Conservation (phyloP, 2,329 filamentous ascomycete genomes). For the Trichoderma sp. region DNA sequence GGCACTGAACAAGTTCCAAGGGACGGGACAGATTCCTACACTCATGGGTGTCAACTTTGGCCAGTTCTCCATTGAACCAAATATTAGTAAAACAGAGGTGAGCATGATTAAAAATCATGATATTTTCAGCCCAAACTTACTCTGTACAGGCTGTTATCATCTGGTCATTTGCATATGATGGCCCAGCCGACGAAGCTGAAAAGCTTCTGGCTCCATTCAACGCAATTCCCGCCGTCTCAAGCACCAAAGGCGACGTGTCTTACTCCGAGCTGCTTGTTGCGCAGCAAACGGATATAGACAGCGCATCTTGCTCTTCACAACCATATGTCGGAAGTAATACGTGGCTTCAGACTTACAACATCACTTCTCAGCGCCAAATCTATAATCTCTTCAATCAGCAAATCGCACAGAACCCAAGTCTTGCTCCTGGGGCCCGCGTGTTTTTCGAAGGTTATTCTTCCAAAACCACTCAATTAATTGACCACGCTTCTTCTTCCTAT, state of each 20-base stretch:
- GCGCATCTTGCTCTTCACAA: neutral
- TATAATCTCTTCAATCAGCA: neutral
- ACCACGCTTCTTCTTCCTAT: neutral
- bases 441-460: neutral
- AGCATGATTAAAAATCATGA: neutral
- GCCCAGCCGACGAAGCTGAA: neutral
- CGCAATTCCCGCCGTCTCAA: neutral
- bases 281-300: neutral
- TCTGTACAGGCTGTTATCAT: neutral
- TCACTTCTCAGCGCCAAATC: neutral
- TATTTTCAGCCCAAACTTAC: neutral
- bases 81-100: neutral
- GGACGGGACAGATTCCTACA: neutral
- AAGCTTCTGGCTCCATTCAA: conserved; percentile 1
- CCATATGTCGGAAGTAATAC: neutral
- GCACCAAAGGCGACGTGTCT: neutral
- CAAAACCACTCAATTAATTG: neutral
- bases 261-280: neutral
- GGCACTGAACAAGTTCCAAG: neutral
- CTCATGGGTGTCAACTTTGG: conserved; percentile 9
- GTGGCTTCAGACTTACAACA: conserved; percentile 4
- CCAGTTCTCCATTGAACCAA: neutral
- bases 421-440: neutral
- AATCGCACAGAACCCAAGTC: neutral
- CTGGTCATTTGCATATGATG: conserved; percentile 7